Conservation (phyloP, 2,329 filamentous ascomycete species). For the Penicillium brasilianum region DNA sequence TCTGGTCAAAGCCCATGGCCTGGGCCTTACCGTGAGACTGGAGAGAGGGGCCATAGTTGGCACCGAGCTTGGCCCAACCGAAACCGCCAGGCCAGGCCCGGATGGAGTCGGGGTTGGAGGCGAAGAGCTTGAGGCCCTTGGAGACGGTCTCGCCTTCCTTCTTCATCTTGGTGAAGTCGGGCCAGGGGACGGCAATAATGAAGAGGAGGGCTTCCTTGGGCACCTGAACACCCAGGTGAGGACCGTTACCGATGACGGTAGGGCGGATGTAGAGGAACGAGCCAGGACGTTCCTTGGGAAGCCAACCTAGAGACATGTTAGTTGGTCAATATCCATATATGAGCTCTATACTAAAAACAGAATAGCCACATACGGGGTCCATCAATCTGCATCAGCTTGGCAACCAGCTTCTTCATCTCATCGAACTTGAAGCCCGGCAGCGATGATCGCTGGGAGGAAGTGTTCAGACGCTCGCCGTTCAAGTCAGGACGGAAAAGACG, state of each 20-base stretch:
- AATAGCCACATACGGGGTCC: slow-evolving; percentile 52
- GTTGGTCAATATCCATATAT: background rate
- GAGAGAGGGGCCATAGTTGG: slow-evolving; percentile 88
- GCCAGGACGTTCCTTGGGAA: slow-evolving; percentile 65
- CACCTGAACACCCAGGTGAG: slow-evolving; percentile 78
- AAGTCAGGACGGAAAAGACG: slow-evolving; percentile 77
- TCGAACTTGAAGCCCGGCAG: slow-evolving; percentile 73
- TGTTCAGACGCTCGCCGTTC: slow-evolving; percentile 70
- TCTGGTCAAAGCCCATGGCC: slow-evolving; percentile 77
- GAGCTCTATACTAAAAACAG: background rate
- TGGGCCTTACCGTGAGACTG: slow-evolving; percentile 78
- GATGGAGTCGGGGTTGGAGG: slow-evolving; percentile 79
- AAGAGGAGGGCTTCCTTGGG: slow-evolving; percentile 88
- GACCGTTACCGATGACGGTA: slow-evolving; percentile 81
- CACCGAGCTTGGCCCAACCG: slow-evolving; percentile 88
- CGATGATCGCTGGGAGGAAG: slow-evolving; percentile 66
- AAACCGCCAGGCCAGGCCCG: slow-evolving; percentile 94
- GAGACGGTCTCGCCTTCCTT: slow-evolving; percentile 27
- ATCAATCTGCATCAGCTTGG: slow-evolving; percentile 73
- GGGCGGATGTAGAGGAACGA: slow-evolving; percentile 85
- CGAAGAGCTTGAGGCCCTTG: slow-evolving; percentile 69
- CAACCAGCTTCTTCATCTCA: slow-evolving; percentile 75
- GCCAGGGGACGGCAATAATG: slow-evolving; percentile 66
- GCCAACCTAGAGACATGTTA: slow-evolving; percentile 64
- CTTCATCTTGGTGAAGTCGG: slow-evolving; percentile 37